These are phyloP conservation scores for Phanerochaete carnosa DNA, from an alignment of 768 basidiomycete species.

Conservation along the genomic window DNA sequence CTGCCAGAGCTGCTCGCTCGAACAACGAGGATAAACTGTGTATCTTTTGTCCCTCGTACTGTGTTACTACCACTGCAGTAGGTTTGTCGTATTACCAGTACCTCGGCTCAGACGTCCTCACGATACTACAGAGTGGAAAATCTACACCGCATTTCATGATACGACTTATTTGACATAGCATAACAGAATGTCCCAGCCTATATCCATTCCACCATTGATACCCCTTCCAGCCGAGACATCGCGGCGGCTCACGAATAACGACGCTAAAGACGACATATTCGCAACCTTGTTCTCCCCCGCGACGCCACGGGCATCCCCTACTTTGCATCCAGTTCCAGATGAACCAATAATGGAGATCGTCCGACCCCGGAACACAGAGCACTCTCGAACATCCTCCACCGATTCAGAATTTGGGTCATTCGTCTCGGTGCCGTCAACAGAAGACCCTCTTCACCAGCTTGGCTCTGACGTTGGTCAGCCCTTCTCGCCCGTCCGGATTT, in stretches of 20 bases:
- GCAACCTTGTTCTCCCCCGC: conserved; percentile 32
- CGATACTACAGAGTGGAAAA: neutral
- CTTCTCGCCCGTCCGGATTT: conserved; percentile 23
- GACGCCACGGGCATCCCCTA: conserved; percentile 30
- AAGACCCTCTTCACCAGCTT: conserved; percentile 43
- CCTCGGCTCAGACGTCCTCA: neutral
- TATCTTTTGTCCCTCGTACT: neutral
- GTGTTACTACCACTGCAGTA: conserved; percentile 23
- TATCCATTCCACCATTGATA: conserved; percentile 23
- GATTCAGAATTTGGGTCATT: conserved; percentile 62
- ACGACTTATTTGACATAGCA: neutral
- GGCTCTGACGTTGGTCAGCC: conserved; percentile 1
- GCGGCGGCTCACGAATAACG: neutral
- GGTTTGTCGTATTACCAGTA: conserved; percentile 7
- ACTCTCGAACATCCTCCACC: conserved; percentile 17
- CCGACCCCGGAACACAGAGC: conserved; percentile 1
- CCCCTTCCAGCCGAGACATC: conserved; percentile 19
- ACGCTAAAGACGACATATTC: conserved; percentile 30
- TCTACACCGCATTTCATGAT: neutral
- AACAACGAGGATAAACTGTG: neutral
- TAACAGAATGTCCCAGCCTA: conserved; percentile 2
- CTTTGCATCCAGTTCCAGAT: conserved; percentile 7
- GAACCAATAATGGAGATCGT: neutral
- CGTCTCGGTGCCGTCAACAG: conserved; percentile 49
- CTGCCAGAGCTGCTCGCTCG: neutral